These are phyloP conservation scores for Gossypium ekmanianum DNA, from an alignment of 345 rosid species.

Conservation along the genomic window DNA sequence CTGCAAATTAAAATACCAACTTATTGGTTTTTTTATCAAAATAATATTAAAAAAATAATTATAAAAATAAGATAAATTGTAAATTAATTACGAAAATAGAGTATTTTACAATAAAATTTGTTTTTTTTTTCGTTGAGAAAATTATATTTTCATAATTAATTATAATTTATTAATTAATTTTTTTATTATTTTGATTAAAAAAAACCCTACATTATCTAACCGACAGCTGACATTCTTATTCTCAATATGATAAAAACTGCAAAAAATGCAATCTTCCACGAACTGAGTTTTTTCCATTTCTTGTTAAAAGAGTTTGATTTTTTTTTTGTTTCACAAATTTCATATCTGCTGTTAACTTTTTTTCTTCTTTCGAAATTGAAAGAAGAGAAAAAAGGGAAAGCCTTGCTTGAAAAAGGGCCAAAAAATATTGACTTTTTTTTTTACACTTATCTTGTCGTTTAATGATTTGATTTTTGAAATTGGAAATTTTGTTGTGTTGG, in stretches of 20 bases:
- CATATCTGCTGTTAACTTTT: not conserved
- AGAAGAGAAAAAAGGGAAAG: not conserved
- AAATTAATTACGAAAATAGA: too few relatives aligned
- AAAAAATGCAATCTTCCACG: not conserved
- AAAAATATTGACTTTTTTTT: not conserved
- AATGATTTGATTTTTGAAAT: slow-evolving; percentile 7
- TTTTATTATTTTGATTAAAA: too few relatives aligned
- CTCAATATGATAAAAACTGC: not conserved
- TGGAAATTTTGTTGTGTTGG: not conserved
- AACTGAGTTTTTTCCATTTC: not conserved
- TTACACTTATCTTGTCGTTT: not conserved
- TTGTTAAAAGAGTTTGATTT: not conserved
- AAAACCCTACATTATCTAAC: not conserved
- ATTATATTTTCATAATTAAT: too few relatives aligned
- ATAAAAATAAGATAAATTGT: too few relatives aligned
- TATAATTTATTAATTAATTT: too few relatives aligned
- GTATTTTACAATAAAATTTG: too few relatives aligned
- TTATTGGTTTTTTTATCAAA: too few relatives aligned
- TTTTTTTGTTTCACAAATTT: not conserved
- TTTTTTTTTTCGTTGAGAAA: too few relatives aligned
- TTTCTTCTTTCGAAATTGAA: not conserved
- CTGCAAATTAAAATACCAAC: too few relatives aligned
- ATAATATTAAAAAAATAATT: too few relatives aligned
- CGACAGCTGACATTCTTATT: not conserved
- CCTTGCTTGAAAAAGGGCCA: not conserved